Evolutionary conservation across 805 yeast species (phyloP), one percentile per base, ranked within the genome.

Genomic region (Wickerhamiella kazuoi): DNA sequence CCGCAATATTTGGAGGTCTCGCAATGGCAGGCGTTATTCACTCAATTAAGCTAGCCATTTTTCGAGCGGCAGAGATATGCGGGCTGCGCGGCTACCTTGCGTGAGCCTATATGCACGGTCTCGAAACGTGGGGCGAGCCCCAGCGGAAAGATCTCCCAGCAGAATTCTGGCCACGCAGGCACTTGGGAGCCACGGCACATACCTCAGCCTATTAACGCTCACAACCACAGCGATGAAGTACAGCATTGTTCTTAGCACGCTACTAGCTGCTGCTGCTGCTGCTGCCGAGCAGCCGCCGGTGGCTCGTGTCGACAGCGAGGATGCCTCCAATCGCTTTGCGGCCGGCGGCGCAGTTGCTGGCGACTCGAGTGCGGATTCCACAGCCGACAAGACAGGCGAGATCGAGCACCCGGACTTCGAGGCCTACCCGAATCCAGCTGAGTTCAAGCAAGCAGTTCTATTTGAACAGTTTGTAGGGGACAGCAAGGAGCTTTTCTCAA

Each of bases 381-480:
- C n/a, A n/a, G n/a, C n/a, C n/a, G n/a, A n/a, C n/a, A n/a, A n/a
- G n/a, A n/a, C n/a, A n/a, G 33, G 23, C 23, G n/a, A 44, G 23
- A 46, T 48, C 32, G 51, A 48, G 39, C 53, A 50, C 38, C 51
- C 51, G 3, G 45, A 20, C 23, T 50, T 46, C 36, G 51, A 44
- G 45, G 47, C 51, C 28, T 50, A 50, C 41, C 50, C 50, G 5
- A 39, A 36, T 14, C 46, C 41, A 28, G 35, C 21, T 35, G 54
- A 51, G 34, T 44, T 50, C 19, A 34, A 21, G 18, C 37, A 41
- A 18, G 48, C 46, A 4, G 44, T 42, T 15, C 36, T 50, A 14
- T 36, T 50, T 37, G 62, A 57, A 46, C 62, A 59, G 60, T 40
- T 61, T 56, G 56, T 52, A 24, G 59, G 57, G 19, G 55, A 62